Conservation (phyloP, 176 grass and related monocot species). For the Alloteropsis semialata region DNA sequence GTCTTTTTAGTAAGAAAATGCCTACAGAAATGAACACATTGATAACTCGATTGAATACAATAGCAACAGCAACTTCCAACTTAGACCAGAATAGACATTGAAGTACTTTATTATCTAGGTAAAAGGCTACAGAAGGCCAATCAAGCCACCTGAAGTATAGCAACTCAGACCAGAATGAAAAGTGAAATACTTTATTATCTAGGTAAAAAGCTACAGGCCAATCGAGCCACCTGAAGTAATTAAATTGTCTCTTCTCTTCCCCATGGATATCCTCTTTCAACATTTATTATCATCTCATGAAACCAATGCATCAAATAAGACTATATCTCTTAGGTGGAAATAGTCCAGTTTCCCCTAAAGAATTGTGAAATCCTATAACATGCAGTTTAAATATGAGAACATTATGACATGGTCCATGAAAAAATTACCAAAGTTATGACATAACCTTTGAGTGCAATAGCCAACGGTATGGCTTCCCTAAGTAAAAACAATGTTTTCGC, state of each 20-base stretch:
- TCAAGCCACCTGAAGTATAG: neutral
- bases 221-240: neutral
- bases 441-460: neutral
- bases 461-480: neutral
- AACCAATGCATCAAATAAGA: neutral
- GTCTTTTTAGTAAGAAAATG: neutral
- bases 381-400: neutral
- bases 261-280: neutral
- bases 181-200: neutral
- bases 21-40: neutral
- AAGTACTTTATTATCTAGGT: neutral
- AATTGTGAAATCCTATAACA: neutral
- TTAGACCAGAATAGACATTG: slow-evolving; percentile 2
- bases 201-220: neutral
- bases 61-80: slow-evolving; percentile 4
- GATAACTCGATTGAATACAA: neutral
- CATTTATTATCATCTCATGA: neutral
- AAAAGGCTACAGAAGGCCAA: neutral
- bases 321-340: neutral
- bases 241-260: neutral
- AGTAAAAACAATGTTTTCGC: neutral
- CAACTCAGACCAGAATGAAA: slow-evolving; percentile 10
- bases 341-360: slow-evolving; percentile 4
- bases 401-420: neutral
- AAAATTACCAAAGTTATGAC: slow-evolving; percentile 1